Evolutionary conservation across 345 rosid species (phyloP), one percentile per base, ranked within the genome.

Genomic region (Aquilaria sinensis): DNA sequence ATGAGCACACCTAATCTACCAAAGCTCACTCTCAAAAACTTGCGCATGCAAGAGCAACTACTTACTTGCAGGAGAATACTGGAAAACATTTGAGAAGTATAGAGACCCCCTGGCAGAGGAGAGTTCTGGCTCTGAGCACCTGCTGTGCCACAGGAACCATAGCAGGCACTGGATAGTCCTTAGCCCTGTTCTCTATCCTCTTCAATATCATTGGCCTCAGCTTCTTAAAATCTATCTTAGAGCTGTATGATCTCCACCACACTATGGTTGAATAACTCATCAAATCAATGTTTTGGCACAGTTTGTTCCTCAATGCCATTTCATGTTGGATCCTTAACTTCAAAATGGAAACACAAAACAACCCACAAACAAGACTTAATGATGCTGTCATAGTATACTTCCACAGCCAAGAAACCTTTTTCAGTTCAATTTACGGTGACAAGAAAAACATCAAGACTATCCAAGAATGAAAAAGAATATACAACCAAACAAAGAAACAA

Each of bases 1-100:
- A 37, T 37, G 5, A 37, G 23, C 23, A 37, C 43, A 3, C 43
- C 3, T 37, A 37, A 37, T 37, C 43, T 37, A 37, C 43, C 43
- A 37, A 37, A 37, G 43, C 5, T 37, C 43, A 37, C 43, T 9
- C 43, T 5, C 43, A 3, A 4, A 37, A 37, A 37, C 43, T 37
- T 37, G 43, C 23, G 1, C 43, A 37, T 37, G 43, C 43, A 37
- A 37, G 43, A 37, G 53, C 12, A 15, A 47, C 16, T 30, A 63
- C 85, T 78, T 67, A 90, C 99, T 85, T 90, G 92, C 99, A 94
- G 8, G 87, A 76, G 49, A 79, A 56, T 33, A 85, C 73, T 3
- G 92, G 92, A 58, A 88, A 55, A 15, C 68, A 46, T 74, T 79
- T 78, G 48, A 85, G 79, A 51, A 90, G 94, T 2, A 67, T 66